phyloP scores from a whole-genome alignment of 345 rosid species.

The Ceriops decandra region DNA sequence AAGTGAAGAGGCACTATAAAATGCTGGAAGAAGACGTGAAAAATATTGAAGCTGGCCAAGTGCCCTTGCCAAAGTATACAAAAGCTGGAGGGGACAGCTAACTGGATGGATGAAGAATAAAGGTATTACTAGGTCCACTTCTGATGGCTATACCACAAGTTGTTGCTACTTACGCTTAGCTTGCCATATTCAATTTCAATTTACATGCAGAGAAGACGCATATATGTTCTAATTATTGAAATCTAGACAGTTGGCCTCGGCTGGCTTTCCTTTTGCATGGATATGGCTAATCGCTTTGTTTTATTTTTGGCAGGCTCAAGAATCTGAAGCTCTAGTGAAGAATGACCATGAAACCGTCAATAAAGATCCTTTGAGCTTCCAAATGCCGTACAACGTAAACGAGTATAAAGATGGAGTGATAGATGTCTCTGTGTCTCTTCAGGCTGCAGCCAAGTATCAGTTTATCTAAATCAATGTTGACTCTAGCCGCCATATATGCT shows the following conservation, averaged over 20 bases:
- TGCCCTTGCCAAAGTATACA: constrained; percentile 45
- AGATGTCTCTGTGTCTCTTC: background rate
- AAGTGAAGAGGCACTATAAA: constrained; percentile 37
- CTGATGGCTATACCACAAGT: too few species aligned
- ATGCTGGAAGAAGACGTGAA: constrained; percentile 41
- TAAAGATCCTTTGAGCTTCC: constrained; percentile 1
- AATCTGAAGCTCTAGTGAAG: constrained; percentile 32
- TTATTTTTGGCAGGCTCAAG: constrained; percentile 30
- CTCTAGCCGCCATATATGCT: too few species aligned
- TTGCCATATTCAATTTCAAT: background rate
- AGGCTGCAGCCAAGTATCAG: too few species aligned
- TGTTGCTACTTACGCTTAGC: too few species aligned
- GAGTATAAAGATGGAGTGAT: constrained; percentile 1
- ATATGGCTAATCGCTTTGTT: background rate
- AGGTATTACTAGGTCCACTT: constrained; percentile 1
- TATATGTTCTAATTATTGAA: too few species aligned
- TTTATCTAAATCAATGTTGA: too few species aligned
- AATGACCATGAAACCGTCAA: constrained; percentile 6
- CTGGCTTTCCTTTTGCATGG: too few species aligned
- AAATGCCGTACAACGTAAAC: background rate
- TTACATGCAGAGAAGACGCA: too few species aligned
- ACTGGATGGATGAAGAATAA: constrained; percentile 31
- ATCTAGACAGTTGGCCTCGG: too few species aligned
- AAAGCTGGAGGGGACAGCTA: constrained; percentile 18
- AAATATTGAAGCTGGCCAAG: constrained; percentile 41